A percentile compares a stretch with the other conserved stretches of the same genome.
These are phyloP conservation scores for Neoboletus magnificus DNA, from an alignment of 768 basidiomycete genomes.

Conservation along the genomic window DNA sequence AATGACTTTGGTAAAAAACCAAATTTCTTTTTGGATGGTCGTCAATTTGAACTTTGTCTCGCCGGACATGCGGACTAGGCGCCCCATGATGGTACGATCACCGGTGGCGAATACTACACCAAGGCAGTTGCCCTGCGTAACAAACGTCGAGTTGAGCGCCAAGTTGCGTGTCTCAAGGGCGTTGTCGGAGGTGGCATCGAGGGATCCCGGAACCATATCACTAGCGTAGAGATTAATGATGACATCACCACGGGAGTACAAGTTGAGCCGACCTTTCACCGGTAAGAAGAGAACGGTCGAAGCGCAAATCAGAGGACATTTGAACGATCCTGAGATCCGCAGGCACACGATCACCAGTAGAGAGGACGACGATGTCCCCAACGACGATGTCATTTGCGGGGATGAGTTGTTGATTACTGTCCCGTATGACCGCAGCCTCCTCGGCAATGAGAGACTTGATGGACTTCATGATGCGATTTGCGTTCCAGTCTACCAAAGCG, in stretches of 20 bases:
- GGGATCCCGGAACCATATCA: conserved; percentile 43
- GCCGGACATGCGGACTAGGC: conserved; percentile 52
- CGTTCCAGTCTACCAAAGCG: conserved; percentile 49
- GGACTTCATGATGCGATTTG: conserved; percentile 49
- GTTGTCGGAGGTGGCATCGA: conserved; percentile 49
- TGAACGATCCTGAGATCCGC: conserved; percentile 57
- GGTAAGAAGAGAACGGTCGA: conserved; percentile 54
- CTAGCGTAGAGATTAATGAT: conserved; percentile 14
- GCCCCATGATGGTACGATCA: conserved; percentile 47
- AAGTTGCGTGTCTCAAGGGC: conserved; percentile 46
- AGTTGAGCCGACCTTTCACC: conserved; percentile 38
- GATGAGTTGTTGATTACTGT: conserved; percentile 45
- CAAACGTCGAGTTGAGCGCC: conserved; percentile 45
- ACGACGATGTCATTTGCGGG: conserved; percentile 55
- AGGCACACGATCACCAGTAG: conserved; percentile 55
- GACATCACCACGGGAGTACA: neutral
- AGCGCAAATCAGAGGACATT: conserved; percentile 48
- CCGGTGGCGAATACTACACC: conserved; percentile 44
- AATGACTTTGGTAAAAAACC: conserved; percentile 53
- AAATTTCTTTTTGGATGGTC: conserved; percentile 45
- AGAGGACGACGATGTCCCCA: conserved; percentile 52
- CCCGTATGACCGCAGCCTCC: conserved; percentile 53
- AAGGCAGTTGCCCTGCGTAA: conserved; percentile 40
- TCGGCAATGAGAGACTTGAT: conserved; percentile 59
- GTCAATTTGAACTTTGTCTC: conserved; percentile 45